Base-by-base conservation (phyloP, 1,284 basidiomycete genomes). In the Ceratobasidium sp. region DNA sequence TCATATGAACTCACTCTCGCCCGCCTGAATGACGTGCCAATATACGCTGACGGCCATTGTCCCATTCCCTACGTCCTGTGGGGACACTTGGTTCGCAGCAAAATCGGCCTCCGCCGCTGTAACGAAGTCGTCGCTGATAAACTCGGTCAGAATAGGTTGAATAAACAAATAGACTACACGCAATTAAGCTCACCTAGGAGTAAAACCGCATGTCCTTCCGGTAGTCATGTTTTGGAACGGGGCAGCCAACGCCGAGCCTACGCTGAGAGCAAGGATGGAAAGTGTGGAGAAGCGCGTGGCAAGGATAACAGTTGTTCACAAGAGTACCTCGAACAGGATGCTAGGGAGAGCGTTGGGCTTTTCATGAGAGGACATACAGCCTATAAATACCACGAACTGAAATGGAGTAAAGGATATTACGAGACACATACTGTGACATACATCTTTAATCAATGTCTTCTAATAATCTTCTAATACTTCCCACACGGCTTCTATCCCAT, bases 81-180 rank as follows among this genome's bases (percentile, higher is more conserved):
- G 46, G 61, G 75, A 72, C 23, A 67, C 55, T 49, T 73, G 42
- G 77, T 71, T 40, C 15, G 69, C 66, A 66, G 77, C 72, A 77
- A 89, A 89, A 82, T 88, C 86, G 39, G 84, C 84, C 83, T 79
- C 79, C 26, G 76, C 75, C 33, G 64, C 51, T n/a, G 79, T 76
- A 10, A 77, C 60, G 18, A 77, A 58, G 20, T 53, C 73, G 15
- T 49, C 73, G 42, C 73, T 77, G 9, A 46, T 55, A 44, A 18
- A 42, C 39, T 15, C n/a, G 44, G 15, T 40, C 4, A 39, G 26
- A 2, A 13, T 26, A 15, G n/a, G 3, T 20, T 26, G 15, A 64
- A 13, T 12, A 10, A 44, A 26, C 58, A n/a, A 7, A 20, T 18
- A n/a, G n/a, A n/a, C n/a, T n/a, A n/a, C n/a, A n/a, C n/a, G n/a